Conservation (phyloP, 805 yeast species). For the Lipomyces kockii region DNA sequence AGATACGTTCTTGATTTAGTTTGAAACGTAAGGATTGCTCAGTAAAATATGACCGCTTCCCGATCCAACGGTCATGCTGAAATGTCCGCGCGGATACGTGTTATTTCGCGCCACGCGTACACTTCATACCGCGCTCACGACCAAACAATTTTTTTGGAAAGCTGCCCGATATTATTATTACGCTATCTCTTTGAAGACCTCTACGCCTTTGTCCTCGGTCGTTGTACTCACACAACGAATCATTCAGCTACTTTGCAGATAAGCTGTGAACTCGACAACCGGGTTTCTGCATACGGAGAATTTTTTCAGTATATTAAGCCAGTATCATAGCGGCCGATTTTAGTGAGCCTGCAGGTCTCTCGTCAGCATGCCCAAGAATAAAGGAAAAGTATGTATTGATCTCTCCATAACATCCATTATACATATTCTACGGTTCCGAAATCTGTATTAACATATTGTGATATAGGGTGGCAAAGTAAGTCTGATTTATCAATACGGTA, state of each 20-base stretch:
- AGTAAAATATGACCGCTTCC: too few relatives aligned
- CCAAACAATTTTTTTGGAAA: neutral
- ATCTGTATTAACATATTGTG: neutral
- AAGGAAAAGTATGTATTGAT: slow-evolving; percentile 59
- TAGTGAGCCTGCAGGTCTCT: neutral
- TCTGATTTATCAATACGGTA: neutral
- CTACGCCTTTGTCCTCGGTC: neutral
- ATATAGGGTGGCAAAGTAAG: slow-evolving; percentile 52
- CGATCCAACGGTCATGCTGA: neutral
- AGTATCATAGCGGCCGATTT: neutral
- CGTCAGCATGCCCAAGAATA: slow-evolving; percentile 74
- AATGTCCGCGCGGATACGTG: neutral
- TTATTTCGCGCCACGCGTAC: neutral
- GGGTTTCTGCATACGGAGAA: neutral
- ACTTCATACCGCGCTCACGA: neutral
- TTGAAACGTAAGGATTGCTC: too few relatives aligned
- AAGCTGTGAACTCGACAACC: neutral
- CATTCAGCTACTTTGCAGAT: neutral
- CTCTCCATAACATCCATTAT: neutral
- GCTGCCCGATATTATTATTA: neutral
- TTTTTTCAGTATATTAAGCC: neutral
- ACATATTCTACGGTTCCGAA: neutral
- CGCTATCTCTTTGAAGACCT: neutral
- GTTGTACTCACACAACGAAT: neutral
- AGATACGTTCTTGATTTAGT: too few relatives aligned